Percentiles rank a stretch among this genome's conserved stretches.
Conservation (phyloP, 768 basidiomycete species). For the Inosperma sp. region DNA sequence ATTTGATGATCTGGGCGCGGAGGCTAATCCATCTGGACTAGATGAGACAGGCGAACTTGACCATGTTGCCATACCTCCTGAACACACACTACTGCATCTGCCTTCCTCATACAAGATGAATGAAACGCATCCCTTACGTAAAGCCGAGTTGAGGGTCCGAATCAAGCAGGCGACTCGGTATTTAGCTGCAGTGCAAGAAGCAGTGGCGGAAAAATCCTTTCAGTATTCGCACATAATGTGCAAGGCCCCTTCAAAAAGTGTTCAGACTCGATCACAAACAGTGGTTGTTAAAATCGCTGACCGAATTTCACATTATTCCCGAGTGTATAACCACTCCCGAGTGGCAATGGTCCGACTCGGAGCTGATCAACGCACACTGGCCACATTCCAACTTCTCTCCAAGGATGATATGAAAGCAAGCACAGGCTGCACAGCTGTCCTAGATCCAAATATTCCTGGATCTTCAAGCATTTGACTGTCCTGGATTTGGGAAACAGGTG, state of each 20-base stretch:
- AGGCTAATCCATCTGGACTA: background rate
- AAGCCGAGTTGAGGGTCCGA: background rate
- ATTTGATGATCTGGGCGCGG: background rate
- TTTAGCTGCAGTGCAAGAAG: background rate
- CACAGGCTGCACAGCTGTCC: constrained; percentile 16
- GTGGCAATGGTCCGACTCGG: background rate
- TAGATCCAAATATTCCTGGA: constrained; percentile 11
- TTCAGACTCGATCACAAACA: background rate
- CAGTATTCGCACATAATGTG: constrained; percentile 9
- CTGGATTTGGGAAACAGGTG: constrained; percentile 14
- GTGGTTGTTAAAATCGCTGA: background rate
- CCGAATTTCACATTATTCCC: background rate
- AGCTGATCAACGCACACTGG: background rate
- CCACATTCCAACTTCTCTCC: background rate
- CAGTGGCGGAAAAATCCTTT: constrained; percentile 12
- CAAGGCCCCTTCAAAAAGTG: constrained; percentile 4
- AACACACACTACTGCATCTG: background rate
- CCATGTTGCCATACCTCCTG: background rate
- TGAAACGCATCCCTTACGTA: background rate
- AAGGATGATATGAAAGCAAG: constrained; percentile 15
- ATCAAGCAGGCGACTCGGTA: background rate
- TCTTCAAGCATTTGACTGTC: constrained; percentile 9
- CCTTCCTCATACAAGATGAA: background rate
- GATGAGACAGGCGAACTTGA: background rate
- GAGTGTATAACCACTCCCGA: constrained; percentile 5